phyloP scores from a whole-genome alignment of 768 basidiomycete species.

The Butyriboletus loyo region DNA sequence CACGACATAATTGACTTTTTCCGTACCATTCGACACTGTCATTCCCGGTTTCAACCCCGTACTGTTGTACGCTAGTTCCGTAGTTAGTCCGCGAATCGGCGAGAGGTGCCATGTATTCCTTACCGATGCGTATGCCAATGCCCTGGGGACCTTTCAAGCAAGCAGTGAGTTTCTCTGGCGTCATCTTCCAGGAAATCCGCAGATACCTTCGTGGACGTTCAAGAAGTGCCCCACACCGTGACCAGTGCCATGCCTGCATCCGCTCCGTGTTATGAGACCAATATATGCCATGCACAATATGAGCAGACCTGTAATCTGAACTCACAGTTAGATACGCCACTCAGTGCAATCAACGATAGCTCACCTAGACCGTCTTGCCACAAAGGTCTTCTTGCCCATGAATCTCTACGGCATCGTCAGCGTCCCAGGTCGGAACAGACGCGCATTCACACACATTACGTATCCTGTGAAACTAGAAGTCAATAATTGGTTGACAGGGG shows the following conservation, averaged over 20 bases:
- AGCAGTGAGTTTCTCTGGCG: constrained; percentile 3
- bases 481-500: not conserved
- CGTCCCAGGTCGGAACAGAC: not conserved
- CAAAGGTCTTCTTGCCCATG: constrained; percentile 71
- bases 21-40: constrained; percentile 79
- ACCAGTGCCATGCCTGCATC: constrained; percentile 79
- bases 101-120: not conserved
- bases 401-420: constrained; percentile 50
- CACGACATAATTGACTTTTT: not conserved
- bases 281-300: not conserved
- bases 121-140: constrained; percentile 44
- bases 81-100: not conserved
- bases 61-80: constrained; percentile 56
- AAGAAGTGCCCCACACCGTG: constrained; percentile 95
- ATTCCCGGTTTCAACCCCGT: constrained; percentile 76
- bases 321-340: not conserved
- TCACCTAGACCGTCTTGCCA: constrained; percentile 88
- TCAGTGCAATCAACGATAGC: constrained; percentile 11
- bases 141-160: constrained; percentile 49
- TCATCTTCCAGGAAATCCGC: not conserved
- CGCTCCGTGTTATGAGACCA: constrained; percentile 2
- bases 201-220: constrained; percentile 81
- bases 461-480: constrained; percentile 40
- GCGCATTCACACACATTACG: constrained; percentile 42
- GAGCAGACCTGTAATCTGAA: constrained; percentile 54